Conservation (phyloP, 2,329 filamentous ascomycete species). For the Colletotrichum sp. region DNA sequence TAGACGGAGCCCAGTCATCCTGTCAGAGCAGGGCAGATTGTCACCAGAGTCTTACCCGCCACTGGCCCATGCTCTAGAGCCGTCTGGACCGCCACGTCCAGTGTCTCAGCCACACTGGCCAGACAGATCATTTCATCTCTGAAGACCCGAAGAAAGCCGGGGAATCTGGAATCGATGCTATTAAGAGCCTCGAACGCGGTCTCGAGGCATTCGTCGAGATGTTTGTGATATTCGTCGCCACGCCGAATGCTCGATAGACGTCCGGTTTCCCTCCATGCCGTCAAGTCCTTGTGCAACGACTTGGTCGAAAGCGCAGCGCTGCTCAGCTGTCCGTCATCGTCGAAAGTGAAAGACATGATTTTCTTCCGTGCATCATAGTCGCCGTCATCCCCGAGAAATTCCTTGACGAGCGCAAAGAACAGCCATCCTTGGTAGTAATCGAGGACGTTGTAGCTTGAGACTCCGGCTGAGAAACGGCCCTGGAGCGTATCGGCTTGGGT, state of each 20-base stretch:
- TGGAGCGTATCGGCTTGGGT: constrained; percentile 2
- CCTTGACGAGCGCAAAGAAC: not conserved
- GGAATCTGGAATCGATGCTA: not conserved
- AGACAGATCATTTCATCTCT: not conserved
- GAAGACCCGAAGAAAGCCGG: not conserved
- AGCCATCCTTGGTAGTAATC: constrained; percentile 12
- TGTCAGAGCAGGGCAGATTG: not conserved
- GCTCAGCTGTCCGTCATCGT: not conserved
- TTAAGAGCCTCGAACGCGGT: not conserved
- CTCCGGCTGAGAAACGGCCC: not conserved
- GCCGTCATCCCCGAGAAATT: not conserved
- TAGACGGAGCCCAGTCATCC: not conserved
- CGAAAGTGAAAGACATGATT: not conserved
- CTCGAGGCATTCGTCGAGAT: not conserved
- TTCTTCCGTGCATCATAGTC: not conserved
- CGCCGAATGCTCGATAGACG: not conserved
- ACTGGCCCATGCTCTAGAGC: not conserved
- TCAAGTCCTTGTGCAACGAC: not conserved
- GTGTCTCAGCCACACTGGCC: constrained; percentile 2
- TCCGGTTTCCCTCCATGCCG: not conserved
- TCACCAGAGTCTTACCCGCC: not conserved
- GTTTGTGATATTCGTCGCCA: not conserved
- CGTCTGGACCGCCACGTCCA: not conserved
- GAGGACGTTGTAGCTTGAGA: not conserved
- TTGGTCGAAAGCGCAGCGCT: not conserved